These are phyloP conservation scores for Thalassiosira ordinaria DNA, from an alignment of 352 stramenopile species.

Conservation along the genomic window DNA sequence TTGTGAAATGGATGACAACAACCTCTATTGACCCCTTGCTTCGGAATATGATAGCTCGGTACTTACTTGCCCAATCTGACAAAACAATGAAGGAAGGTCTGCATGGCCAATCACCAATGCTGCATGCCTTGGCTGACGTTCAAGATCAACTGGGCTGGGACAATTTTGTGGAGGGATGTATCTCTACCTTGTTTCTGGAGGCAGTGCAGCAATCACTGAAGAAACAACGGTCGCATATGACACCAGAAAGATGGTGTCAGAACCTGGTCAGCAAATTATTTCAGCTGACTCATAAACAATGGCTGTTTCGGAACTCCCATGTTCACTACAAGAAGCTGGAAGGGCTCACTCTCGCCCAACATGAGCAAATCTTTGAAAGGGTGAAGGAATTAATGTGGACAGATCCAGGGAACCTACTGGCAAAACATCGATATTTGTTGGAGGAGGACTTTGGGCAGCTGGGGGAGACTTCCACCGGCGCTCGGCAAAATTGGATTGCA, in stretches of 20 bases:
- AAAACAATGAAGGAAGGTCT: not conserved
- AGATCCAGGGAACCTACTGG: slow-evolving; percentile 10
- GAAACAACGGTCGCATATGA: not conserved
- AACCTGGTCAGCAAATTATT: not conserved
- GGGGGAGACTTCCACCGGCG: not conserved
- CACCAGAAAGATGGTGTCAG: not conserved
- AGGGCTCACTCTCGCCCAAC: not conserved
- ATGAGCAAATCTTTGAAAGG: slow-evolving; percentile 9
- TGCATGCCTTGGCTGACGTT: not conserved
- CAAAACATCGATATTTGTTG: slow-evolving; percentile 4
- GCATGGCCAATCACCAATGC: not conserved
- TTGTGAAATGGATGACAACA: slow-evolving; percentile 11
- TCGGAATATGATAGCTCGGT: not conserved
- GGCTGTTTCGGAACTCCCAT: slow-evolving; percentile 13
- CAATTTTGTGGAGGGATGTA: slow-evolving; percentile 13
- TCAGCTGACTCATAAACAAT: slow-evolving; percentile 19
- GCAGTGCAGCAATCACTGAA: not conserved
- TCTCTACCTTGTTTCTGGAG: not conserved
- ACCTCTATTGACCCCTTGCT: not conserved
- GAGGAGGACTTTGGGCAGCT: slow-evolving; percentile 7
- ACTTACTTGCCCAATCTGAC: not conserved
- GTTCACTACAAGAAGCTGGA: slow-evolving; percentile 12
- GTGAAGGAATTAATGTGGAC: not conserved
- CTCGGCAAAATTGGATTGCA: not conserved
- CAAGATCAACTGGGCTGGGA: slow-evolving; percentile 12